Evolutionary conservation across 2,329 filamentous ascomycete species (phyloP).

Genomic region (Xylariaceae sp.): DNA sequence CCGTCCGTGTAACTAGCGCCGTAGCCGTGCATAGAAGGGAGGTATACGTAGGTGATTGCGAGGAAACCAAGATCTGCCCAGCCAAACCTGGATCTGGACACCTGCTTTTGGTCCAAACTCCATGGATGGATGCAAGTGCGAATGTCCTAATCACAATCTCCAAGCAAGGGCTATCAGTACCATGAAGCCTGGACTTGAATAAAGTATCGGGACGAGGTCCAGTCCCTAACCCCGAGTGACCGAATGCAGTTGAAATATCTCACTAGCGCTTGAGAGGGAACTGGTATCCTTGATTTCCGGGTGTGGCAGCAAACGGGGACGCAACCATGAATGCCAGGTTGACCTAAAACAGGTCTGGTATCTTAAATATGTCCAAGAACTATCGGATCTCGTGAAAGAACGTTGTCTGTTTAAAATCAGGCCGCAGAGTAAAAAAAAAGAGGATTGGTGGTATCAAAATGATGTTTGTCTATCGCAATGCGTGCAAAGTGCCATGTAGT

Average conservation of each 20-base stretch:
- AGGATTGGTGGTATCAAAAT: constrained; percentile 20
- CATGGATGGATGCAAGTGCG: constrained; percentile 1
- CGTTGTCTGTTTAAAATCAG: constrained; percentile 10
- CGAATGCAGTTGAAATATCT: too few species aligned
- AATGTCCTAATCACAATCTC: too few species aligned
- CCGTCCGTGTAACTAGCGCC: constrained; percentile 27
- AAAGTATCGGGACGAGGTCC: too few species aligned
- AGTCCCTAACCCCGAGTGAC: not conserved
- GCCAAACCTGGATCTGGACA: constrained; percentile 2
- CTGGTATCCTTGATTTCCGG: too few species aligned
- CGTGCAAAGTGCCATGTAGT: constrained; percentile 6
- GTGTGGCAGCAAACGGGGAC: not conserved
- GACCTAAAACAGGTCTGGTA: constrained; percentile 14
- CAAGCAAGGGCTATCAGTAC: too few species aligned
- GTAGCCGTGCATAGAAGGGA: constrained; percentile 10
- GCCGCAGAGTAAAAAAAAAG: constrained; percentile 6
- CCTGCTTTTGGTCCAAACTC: constrained; percentile 17
- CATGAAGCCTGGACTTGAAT: too few species aligned
- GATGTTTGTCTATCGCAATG: too few species aligned
- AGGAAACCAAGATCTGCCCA: too few species aligned
- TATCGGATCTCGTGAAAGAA: constrained; percentile 21
- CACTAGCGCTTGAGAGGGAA: too few species aligned
- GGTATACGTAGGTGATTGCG: too few species aligned
- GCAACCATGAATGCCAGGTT: constrained; percentile 10
- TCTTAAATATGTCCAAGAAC: constrained; percentile 30